These are phyloP conservation scores for Ophiostoma ulmi DNA, from an alignment of 2,329 filamentous ascomycete species.

Conservation along the genomic window DNA sequence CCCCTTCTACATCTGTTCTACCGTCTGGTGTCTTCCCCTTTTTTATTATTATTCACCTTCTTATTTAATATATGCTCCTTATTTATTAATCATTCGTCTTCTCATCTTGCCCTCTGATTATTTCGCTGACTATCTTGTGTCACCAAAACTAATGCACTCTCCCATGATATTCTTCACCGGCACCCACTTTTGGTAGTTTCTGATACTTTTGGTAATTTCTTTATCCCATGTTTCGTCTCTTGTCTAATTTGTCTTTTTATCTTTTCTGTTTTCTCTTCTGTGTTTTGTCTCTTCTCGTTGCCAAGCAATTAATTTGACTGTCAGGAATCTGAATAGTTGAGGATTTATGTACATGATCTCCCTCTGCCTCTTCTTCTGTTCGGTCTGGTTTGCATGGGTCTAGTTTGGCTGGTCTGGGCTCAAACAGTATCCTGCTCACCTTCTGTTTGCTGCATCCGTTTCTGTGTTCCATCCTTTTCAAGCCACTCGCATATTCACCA, in stretches of 20 bases:
- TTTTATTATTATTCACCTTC: background rate
- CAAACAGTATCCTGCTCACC: background rate
- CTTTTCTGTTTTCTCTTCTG: background rate
- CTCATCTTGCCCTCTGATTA: background rate
- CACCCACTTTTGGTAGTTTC: background rate
- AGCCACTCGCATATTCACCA: background rate
- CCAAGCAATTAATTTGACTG: background rate
- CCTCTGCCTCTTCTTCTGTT: no score
- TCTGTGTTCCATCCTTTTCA: background rate
- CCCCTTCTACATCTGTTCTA: background rate
- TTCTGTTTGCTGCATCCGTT: slow-evolving; percentile 13
- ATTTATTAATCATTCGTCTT: background rate
- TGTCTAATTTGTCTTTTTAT: no score
- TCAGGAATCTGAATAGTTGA: background rate
- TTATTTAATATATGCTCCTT: no score
- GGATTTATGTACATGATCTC: background rate
- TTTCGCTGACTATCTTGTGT: background rate
- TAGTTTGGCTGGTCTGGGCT: background rate
- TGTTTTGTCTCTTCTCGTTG: no score
- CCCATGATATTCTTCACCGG: background rate
- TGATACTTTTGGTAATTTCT: no score
- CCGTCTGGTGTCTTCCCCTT: background rate
- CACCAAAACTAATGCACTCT: background rate
- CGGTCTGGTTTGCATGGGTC: background rate
- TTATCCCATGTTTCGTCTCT: no score